Percentiles rank a stretch among this genome's conserved stretches.
phyloP scores from a whole-genome alignment of 257 asterid species.

The Nicotiana sylvestris region DNA sequence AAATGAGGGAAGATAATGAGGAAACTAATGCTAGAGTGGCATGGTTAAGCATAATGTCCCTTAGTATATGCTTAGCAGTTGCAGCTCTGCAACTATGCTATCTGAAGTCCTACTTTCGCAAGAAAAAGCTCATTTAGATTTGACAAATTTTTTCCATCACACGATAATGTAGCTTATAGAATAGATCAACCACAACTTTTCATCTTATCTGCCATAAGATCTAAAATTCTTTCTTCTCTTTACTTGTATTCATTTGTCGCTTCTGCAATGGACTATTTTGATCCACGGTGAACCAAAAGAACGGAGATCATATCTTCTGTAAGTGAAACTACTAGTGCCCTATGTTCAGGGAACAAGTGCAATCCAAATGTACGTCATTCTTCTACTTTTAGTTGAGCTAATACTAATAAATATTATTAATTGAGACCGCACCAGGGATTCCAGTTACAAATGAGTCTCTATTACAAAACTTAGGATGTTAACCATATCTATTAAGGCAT shows the following conservation, averaged over 20 bases:
- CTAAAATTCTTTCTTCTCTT: not conserved
- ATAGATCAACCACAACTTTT: not conserved
- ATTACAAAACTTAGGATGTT: not conserved
- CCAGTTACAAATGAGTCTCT: not conserved
- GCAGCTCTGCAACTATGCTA: conserved; percentile 41
- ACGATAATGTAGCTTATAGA: not conserved
- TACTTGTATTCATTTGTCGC: not conserved
- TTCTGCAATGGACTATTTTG: not conserved
- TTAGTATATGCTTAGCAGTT: conserved; percentile 48
- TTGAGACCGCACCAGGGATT: not conserved
- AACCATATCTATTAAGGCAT: not conserved
- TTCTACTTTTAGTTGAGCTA: not conserved
- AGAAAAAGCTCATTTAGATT: conserved; percentile 63
- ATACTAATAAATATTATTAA: not conserved
- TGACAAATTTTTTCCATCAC: not conserved
- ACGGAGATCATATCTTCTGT: not conserved
- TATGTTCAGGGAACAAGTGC: not conserved
- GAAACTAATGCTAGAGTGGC: conserved; percentile 63
- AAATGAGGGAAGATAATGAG: conserved; percentile 67
- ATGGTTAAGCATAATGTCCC: conserved; percentile 51
- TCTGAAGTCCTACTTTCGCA: conserved; percentile 55
- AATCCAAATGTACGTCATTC: not conserved
- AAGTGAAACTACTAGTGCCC: not conserved
- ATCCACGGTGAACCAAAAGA: not conserved
- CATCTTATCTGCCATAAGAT: not conserved